phyloP scores from a whole-genome alignment of 345 rosid genomes.

The Syzygium jambos region DNA sequence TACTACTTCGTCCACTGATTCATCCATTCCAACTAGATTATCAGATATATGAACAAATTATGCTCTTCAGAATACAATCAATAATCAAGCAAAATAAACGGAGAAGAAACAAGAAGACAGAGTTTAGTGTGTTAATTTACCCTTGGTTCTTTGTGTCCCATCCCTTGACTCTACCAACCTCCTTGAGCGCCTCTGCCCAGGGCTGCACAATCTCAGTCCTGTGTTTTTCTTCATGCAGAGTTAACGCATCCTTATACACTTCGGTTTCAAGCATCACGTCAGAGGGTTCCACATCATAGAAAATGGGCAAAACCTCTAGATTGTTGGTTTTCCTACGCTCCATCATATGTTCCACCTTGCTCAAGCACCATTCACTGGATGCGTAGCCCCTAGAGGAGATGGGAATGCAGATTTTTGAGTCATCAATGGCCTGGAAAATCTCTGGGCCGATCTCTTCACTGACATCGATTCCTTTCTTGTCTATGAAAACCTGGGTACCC shows the following conservation, averaged over 20 bases:
- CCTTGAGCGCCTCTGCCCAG: neutral
- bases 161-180: neutral
- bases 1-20: too few relatives aligned
- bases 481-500: neutral
- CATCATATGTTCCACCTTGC: neutral
- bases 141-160: too few relatives aligned
- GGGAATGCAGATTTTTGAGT: neutral
- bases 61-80: too few relatives aligned
- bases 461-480: neutral
- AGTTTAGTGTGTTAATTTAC: too few relatives aligned
- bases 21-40: too few relatives aligned
- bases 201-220: neutral
- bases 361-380: neutral
- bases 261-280: neutral
- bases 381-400: neutral
- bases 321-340: neutral
- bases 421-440: neutral
- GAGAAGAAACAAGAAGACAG: too few relatives aligned
- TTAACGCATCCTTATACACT: neutral
- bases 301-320: too few relatives aligned
- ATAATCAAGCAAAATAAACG: too few relatives aligned
- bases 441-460: neutral
- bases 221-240: neutral
- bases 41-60: too few relatives aligned
- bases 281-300: neutral